Base-by-base conservation (phyloP, 169 alveolate species). In the Plasmodium cynomolgi region DNA sequence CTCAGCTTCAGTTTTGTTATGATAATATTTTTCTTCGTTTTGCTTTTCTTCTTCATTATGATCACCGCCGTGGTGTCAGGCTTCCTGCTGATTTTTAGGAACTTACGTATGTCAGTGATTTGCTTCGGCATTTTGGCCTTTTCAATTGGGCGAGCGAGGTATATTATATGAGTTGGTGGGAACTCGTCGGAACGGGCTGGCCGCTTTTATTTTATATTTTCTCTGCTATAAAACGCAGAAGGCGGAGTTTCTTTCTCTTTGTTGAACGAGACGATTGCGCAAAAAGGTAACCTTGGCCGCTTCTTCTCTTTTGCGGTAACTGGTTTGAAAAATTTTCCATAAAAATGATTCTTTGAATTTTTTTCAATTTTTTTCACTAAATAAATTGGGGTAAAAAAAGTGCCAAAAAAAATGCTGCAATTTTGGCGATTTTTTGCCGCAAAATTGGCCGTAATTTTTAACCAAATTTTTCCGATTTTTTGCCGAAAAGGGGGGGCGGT, bases 1-100 rank as follows among this genome's bases (percentile, higher is more conserved):
- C 99, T 97, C 41, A 98, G 97, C 96, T 98, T 98, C 97, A 98
- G 98, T 96, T 98, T 98, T 50, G 99, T 98, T 88, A 96, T 96
- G 34, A 95, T 88, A 23, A 94, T 97, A 26, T 97, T 97, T 44
- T 97, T 96, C 92, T 81, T 91, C 56, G 80, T 44, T 93, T 96
- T 97, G 47, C 96, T 95, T 86, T 96, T 95, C 79, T 97, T 97
- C 95, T 97, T 97, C 71, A 97, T 97, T 33, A 98, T 98, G 37
- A 97, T 97, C 20, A 98, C 99, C 39, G 97, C 96, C 54, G 93
- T 97, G 26, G 98, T 97, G 83, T 97, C 98, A n/a, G 98, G 97
- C 68, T 97, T 96, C 91, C 96, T 97, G 81, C 97, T 84, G 39
- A 97, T 97, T 72, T 95, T 93, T 71, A 97, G 95, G 95, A 96